Base-by-base conservation (phyloP, 371 early-diverging fungal species). In the Lichtheimia corymbifera region DNA sequence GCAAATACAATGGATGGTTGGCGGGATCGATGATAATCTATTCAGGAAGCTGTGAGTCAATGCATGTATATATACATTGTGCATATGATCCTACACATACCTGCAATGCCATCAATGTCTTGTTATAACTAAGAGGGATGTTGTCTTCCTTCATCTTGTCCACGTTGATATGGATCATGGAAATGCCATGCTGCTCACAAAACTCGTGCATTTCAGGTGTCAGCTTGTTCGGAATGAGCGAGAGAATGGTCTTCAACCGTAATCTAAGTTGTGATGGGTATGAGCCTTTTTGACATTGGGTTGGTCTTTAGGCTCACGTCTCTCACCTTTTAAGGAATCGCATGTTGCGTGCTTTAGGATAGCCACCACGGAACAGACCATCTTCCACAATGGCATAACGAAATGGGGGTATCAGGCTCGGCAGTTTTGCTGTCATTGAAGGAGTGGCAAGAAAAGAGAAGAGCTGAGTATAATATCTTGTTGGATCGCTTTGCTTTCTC, bases 111-210 rank as follows among this genome's bases (percentile, higher is more conserved):
- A 85, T 81, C 4, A 91, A 72, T 4, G 90, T 93, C 30, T 88
- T 88, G 59, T 78, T 80, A 66, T 93, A 93, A 9, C 88, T 86
- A 4, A 97, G 67, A 4, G 97, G 93, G 18, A 95, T 87, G 65
- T 93, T 92, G 27, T 95, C 94, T 55, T 81, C 82, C 53, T 95
- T 94, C 67, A 93, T 91, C 58, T 89, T 91, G 43, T 88, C 91
- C 15, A 96, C 94, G 4, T 76, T 78, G 17, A 96, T 73, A 57
- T 88, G 88, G 20, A 94, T 74, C 6, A 85, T 68, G n/a, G 73
- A 64, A 17, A 97, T 95, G 42, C 76, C 70, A 50, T 92, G 79
- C 15, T 72, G 65, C 14, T 66, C 61, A 67, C 91, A 92, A 60
- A 93, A 94, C 13, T 79, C 77, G 30, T 78, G 70, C 53, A 92